These are phyloP conservation scores for Plasmodium malariae DNA, from an alignment of 169 alveolate species.

Conservation along the genomic window DNA sequence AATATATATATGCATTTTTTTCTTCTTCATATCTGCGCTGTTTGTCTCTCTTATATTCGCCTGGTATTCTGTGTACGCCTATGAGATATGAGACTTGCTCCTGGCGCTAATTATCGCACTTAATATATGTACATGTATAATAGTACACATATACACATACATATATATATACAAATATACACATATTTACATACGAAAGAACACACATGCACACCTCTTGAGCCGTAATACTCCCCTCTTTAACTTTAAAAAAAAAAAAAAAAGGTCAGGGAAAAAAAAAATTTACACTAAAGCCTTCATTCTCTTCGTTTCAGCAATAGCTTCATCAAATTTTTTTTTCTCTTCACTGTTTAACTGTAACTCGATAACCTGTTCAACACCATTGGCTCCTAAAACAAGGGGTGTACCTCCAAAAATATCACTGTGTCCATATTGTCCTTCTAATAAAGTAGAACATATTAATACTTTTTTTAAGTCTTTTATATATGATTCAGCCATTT, in stretches of 20 bases:
- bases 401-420: constrained; percentile 90
- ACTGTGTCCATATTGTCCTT: constrained; percentile 89
- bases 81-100: too few relatives aligned
- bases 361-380: constrained; percentile 87
- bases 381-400: constrained; percentile 88
- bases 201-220: too few relatives aligned
- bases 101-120: too few relatives aligned
- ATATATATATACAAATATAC: too few relatives aligned
- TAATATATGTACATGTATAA: too few relatives aligned
- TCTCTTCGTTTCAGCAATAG: constrained; percentile 77
- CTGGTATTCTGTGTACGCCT: too few relatives aligned
- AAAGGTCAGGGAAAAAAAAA: neutral
- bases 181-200: too few relatives aligned
- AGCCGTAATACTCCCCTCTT: neutral
- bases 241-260: neutral
- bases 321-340: constrained; percentile 77
- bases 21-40: too few relatives aligned
- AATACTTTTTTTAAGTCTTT: constrained; percentile 86
- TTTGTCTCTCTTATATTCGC: too few relatives aligned
- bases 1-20: too few relatives aligned
- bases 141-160: too few relatives aligned
- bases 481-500: constrained; percentile 84
- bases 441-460: constrained; percentile 88
- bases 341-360: constrained; percentile 85
- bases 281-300: constrained; percentile 71